Evolutionary conservation across 2,329 filamentous ascomycete species (phyloP).

Genomic region (Cylindrodendrum hubeiense): DNA sequence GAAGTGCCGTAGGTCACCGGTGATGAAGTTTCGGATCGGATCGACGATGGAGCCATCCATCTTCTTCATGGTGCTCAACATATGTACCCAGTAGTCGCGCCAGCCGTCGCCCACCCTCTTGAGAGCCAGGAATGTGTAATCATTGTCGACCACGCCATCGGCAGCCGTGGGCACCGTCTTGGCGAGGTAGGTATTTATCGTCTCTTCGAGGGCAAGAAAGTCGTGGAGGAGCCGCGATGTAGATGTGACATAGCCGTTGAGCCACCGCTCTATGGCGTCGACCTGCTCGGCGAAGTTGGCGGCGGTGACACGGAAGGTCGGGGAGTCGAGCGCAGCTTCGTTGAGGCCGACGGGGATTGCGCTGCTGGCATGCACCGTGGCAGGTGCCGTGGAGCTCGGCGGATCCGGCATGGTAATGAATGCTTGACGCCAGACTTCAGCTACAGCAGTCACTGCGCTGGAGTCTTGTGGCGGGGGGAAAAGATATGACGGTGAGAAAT

Average conservation of each 20-base stretch:
- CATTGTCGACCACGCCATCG: slow-evolving; percentile 91
- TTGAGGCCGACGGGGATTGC: slow-evolving; percentile 83
- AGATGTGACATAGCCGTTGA: slow-evolving; percentile 71
- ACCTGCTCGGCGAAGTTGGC: slow-evolving; percentile 92
- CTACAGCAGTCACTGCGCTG: slow-evolving; percentile 43
- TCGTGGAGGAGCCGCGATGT: slow-evolving; percentile 69
- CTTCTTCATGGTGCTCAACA: slow-evolving; percentile 79
- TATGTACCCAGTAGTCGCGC: slow-evolving; percentile 86
- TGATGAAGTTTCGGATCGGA: slow-evolving; percentile 83
- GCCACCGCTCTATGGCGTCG: slow-evolving; percentile 92
- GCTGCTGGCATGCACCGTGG: slow-evolving; percentile 37
- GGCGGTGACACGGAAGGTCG: slow-evolving; percentile 90
- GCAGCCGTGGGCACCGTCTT: slow-evolving; percentile 82
- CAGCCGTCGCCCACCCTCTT: slow-evolving; percentile 87
- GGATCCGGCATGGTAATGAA: slow-evolving; percentile 39
- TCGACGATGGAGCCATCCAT: slow-evolving; percentile 84
- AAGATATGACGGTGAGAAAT: slow-evolving; percentile 36
- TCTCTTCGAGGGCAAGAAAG: slow-evolving; percentile 80
- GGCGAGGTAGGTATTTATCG: slow-evolving; percentile 81
- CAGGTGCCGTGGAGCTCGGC: slow-evolving; percentile 36
- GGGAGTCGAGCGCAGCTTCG: slow-evolving; percentile 96
- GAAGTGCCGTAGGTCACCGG: slow-evolving; percentile 84
- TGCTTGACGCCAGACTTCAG: slow-evolving; percentile 39
- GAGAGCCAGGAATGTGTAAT: slow-evolving; percentile 91
- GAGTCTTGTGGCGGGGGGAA: slow-evolving; percentile 36